A percentile compares a stretch with the other conserved stretches of the same genome.
These are phyloP conservation scores for Hypoxylon intermedium DNA, from an alignment of 495 filamentous ascomycete genomes.

Conservation along the genomic window DNA sequence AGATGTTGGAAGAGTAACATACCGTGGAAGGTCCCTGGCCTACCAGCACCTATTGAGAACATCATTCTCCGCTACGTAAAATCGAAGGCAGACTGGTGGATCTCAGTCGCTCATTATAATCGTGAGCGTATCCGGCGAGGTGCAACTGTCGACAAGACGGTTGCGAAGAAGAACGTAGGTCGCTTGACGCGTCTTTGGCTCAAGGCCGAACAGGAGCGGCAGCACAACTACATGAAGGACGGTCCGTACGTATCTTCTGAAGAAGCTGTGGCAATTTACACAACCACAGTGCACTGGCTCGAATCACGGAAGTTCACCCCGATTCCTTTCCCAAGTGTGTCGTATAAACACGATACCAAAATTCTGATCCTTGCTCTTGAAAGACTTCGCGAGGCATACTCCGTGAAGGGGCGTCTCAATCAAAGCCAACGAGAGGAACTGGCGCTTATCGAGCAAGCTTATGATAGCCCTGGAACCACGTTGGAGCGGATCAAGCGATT, in stretches of 20 bases:
- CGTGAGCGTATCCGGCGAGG: constrained; percentile 94
- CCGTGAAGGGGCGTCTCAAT: constrained; percentile 95
- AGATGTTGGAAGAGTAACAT: constrained; percentile 99
- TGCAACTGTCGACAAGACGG: constrained; percentile 97
- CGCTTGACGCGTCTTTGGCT: constrained; percentile 95
- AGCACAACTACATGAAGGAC: constrained; percentile 99
- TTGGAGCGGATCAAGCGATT: constrained; percentile 97
- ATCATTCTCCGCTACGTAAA: constrained; percentile 98
- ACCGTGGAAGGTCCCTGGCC: constrained; percentile 96
- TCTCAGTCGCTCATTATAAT: constrained; percentile 98
- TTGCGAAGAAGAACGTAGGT: constrained; percentile 98
- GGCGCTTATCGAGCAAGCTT: constrained; percentile 97
- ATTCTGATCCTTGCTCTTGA: constrained; percentile 97
- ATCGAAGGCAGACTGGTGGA: constrained; percentile 99
- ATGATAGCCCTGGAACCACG: constrained; percentile 96
- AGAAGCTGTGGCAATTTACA: constrained; percentile 98
- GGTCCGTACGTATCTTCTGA: constrained; percentile 98
- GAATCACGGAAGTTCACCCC: constrained; percentile 98
- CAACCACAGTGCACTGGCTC: constrained; percentile 98
- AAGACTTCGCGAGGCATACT: constrained; percentile 93
- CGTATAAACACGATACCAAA: constrained; percentile 99
- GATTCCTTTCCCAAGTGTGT: constrained; percentile 98
- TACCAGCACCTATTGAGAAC: constrained; percentile 97
- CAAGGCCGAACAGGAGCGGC: constrained; percentile 97
- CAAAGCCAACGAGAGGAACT: constrained; percentile 98